Evolutionary conservation across 306 rosid species (phyloP), one percentile per base, ranked within the genome.

Genomic region (Boehmeria nivea): DNA sequence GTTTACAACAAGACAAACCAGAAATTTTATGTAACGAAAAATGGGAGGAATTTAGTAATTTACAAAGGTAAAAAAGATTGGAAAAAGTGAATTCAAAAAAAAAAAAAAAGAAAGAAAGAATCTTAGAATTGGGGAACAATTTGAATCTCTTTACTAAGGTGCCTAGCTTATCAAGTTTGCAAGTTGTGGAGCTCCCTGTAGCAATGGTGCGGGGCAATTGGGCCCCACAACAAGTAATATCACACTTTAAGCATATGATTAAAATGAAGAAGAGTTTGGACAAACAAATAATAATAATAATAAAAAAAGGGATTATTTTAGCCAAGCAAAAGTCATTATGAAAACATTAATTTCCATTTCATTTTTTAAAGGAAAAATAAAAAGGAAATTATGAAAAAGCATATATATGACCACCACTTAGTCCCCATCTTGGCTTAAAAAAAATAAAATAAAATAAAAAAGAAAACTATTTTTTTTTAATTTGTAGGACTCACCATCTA

Each of bases 171-270:
- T 61, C 74, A 2, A 36, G 46, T 38, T 6, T 51, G 67, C 68
- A 61, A 54, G 61, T 68, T 36, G 67, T 4, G 15, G 44, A 54
- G 20, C 42, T 27, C 51, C 36, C 53, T 55, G 64, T 55, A 24
- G 57, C 65, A 60, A 60, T 60, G 26, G 58, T 61, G 58, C 51
- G 38, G 28, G 38, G 66, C 42, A 45, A 59, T 43, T 47, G 66
- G 36, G 33, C 73, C 67, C 61, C 51, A 48, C 26, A 39, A 21
- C 43, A 18, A 19, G 1, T 7, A 14, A 43, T 13, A 19, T 17
- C 46, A 60, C 55, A 50, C 51, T 39, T 15, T 18, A 18, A 43
- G 39, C 55, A 47, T 33, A 60, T 52, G n/a, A n/a, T n/a, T n/a
- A n/a, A n/a, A n/a, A n/a, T n/a, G n/a, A n/a, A n/a, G n/a, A n/a